These are phyloP conservation scores for Periconia macrospinosa DNA, from an alignment of 2,329 filamentous ascomycete species.

Conservation along the genomic window DNA sequence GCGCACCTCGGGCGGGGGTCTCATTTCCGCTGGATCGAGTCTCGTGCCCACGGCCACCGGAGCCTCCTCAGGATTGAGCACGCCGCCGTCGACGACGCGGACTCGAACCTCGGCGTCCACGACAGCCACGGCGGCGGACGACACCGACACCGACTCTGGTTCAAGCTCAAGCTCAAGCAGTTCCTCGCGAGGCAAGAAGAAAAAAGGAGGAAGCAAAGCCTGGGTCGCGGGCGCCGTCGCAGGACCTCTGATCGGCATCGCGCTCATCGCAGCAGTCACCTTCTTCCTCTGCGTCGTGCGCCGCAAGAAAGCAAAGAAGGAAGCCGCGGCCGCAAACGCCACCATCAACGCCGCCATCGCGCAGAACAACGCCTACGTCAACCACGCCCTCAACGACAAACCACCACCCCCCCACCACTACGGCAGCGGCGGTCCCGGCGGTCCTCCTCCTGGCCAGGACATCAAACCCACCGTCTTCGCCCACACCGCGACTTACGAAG, in stretches of 20 bases:
- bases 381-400: too few species aligned
- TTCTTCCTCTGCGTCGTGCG: slow-evolving; percentile 14
- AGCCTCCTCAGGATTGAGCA: not conserved
- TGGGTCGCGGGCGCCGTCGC: slow-evolving; percentile 18
- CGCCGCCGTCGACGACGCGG: not conserved
- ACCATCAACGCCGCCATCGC: not conserved
- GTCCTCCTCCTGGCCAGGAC: not conserved
- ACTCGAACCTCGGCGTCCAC: not conserved
- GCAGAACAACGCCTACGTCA: not conserved
- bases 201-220: slow-evolving; percentile 7
- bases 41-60: not conserved
- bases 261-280: slow-evolving; percentile 11
- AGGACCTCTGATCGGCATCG: slow-evolving; percentile 15
- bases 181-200: not conserved
- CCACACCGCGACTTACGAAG: not conserved
- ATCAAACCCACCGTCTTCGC: not conserved
- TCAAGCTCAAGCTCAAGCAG: not conserved
- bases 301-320: slow-evolving; percentile 7
- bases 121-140: not conserved
- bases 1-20: not conserved
- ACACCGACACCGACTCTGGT: not conserved
- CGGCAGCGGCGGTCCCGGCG: not conserved
- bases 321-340: not conserved
- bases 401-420: too few species aligned
- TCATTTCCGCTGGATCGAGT: not conserved